Conservation (phyloP, 2,329 filamentous ascomycete genomes). For the Botryotinia narcissicola region DNA sequence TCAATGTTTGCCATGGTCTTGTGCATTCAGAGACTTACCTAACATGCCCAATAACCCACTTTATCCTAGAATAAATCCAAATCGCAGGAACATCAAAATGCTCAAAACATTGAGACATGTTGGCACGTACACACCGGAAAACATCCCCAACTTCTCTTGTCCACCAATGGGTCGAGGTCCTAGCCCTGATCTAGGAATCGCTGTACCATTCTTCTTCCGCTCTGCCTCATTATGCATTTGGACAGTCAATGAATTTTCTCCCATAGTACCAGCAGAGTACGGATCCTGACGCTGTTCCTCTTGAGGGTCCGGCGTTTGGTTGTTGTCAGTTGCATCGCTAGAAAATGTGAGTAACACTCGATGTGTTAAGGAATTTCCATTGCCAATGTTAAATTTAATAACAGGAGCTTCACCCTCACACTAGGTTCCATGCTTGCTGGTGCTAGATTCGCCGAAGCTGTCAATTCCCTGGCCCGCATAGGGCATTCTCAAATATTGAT, state of each 20-base stretch:
- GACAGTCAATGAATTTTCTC: constrained; percentile 28
- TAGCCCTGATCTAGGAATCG: constrained; percentile 40
- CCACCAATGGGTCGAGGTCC: constrained; percentile 42
- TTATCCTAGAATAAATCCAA: constrained; percentile 74
- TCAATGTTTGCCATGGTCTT: neutral
- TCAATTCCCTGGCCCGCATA: constrained; percentile 13
- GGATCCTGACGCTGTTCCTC: constrained; percentile 11
- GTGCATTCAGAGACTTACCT: constrained; percentile 6
- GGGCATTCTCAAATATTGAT: constrained; percentile 18
- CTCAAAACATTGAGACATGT: constrained; percentile 87
- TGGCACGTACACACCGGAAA: constrained; percentile 80
- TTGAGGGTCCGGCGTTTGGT: neutral
- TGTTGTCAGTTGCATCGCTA: neutral
- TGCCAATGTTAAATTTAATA: neutral
- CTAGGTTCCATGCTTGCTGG: neutral
- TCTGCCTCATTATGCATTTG: constrained; percentile 33
- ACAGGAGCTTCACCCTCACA: neutral
- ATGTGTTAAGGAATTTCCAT: neutral
- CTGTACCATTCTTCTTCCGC: constrained; percentile 35
- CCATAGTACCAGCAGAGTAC: constrained; percentile 15
- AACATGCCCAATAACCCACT: constrained; percentile 21
- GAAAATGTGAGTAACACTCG: constrained; percentile 4
- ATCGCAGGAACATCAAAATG: constrained; percentile 89
- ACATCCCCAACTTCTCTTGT: constrained; percentile 66
- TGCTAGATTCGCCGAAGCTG: constrained; percentile 7